Evolutionary conservation across 2,329 filamentous ascomycete species (phyloP), one percentile per base, ranked within the genome.

Genomic region (Sphaerulina musiva): DNA sequence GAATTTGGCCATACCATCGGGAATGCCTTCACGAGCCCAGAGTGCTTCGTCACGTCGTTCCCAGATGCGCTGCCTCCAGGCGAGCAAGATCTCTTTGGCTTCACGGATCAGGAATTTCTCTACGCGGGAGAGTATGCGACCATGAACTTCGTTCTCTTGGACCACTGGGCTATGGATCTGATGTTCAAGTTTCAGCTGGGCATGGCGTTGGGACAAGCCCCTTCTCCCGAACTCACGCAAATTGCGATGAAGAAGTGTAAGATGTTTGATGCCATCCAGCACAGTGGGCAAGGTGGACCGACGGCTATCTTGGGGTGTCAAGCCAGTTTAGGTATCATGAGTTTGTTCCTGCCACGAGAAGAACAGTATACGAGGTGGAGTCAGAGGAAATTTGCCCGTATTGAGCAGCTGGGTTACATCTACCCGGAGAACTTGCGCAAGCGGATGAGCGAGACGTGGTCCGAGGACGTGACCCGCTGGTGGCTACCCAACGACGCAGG

Each of bases 401-500:
- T 95, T 44, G 92, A 97, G 71, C 78, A 79, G 56, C 75, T 84
- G 67, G 91, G 91, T 39, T 95, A 95, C 68, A 86, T 95, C 23
- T 91, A 89, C 62, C 86, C 91, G 1, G 76, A 82, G 31, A 81
- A 81, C 10, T 84, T 92, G 63, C 85, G 92, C 54, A 77, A 74
- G 32, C 84, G 85, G 60, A 86, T 97, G 79, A 83, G 87, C 32
- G 80, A 86, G 45, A 70, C 89, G 23, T 95, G 93, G 78, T 76
- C 80, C 56, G 80, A 88, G 11, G 82, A 84, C 17, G 82, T 90
- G 50, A 81, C 81, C 43, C 78, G 85, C 54, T 96, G 90, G 89
- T 98, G 93, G 93, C 79, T 96, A 2, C 88, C 90, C 2, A 80
- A 93, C 68, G 82, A 89, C 58, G 86, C 92, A 73, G 83, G 81